Conservation (phyloP, 192 early-diverging fungal genomes). For the Coemansia sp. region DNA sequence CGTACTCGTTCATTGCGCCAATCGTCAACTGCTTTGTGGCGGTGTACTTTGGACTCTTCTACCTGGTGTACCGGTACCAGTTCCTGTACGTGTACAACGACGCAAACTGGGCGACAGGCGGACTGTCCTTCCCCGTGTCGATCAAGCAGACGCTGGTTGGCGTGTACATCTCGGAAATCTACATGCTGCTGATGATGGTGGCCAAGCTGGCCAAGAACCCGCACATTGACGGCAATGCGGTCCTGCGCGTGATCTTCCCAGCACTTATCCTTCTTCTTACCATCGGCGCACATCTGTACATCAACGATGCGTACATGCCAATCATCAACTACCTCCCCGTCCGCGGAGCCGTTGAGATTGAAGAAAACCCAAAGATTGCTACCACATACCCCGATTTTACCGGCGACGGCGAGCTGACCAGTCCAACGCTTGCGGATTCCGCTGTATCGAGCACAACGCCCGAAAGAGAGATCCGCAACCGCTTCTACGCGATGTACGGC, state of each 20-base stretch:
- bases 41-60: constrained; percentile 74
- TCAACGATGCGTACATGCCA: constrained; percentile 62
- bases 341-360: constrained; percentile 43
- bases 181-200: constrained; percentile 75
- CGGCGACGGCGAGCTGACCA: constrained; percentile 15
- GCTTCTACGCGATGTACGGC: constrained; percentile 42
- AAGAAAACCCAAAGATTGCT: constrained; percentile 40
- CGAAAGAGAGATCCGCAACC: constrained; percentile 23
- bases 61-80: constrained; percentile 80
- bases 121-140: constrained; percentile 65
- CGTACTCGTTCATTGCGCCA: constrained; percentile 80
- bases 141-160: constrained; percentile 68
- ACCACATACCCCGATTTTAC: constrained; percentile 35
- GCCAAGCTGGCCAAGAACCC: constrained; percentile 46
- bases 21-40: constrained; percentile 77
- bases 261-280: constrained; percentile 58
- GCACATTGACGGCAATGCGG: constrained; percentile 45
- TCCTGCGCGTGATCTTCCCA: constrained; percentile 55
- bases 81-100: constrained; percentile 79
- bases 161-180: constrained; percentile 75
- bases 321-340: constrained; percentile 61
- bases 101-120: constrained; percentile 61
- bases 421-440: constrained; percentile 13
- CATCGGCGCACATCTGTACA: constrained; percentile 55
- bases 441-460: constrained; percentile 1